Evolutionary conservation across 768 basidiomycete species (phyloP).

Genomic region (Trametopsis cervina): DNA sequence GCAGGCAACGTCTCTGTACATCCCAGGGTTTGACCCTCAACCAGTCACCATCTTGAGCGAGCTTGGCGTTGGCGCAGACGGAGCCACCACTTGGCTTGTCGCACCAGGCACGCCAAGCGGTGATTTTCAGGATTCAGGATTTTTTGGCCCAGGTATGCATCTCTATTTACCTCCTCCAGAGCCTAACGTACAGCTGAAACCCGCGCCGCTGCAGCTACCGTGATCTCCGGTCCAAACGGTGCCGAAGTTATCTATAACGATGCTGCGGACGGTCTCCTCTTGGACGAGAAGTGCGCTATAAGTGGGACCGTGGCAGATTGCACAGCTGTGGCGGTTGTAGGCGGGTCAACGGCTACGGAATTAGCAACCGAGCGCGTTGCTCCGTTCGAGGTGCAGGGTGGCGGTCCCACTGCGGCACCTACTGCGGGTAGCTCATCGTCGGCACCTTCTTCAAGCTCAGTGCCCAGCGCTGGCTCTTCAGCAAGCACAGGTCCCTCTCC

Average conservation of each 20-base stretch:
- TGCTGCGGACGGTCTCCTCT: conserved; percentile 5
- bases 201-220: conserved; percentile 27
- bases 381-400: conserved; percentile 24
- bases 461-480: conserved; percentile 4
- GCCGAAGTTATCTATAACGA: conserved; percentile 32
- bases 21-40: conserved; percentile 40
- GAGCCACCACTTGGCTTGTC: conserved; percentile 36
- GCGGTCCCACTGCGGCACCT: conserved; percentile 13
- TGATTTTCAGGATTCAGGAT: conserved; percentile 24
- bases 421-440: not conserved
- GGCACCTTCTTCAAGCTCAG: not conserved
- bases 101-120: conserved; percentile 30
- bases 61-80: conserved; percentile 34
- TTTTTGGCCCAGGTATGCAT: conserved; percentile 33
- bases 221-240: conserved; percentile 36
- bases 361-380: conserved; percentile 18
- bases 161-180: not conserved
- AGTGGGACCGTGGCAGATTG: conserved; percentile 21
- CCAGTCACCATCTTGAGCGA: conserved; percentile 32
- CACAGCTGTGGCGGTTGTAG: conserved; percentile 14
- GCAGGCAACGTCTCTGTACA: conserved; percentile 33
- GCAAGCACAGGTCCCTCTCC: conserved; percentile 2
- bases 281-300: conserved; percentile 24
- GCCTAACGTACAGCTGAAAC: not conserved
- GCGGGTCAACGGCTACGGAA: conserved; percentile 10